Conservation (phyloP, 345 rosid genomes). For the Garcia nutans region DNA sequence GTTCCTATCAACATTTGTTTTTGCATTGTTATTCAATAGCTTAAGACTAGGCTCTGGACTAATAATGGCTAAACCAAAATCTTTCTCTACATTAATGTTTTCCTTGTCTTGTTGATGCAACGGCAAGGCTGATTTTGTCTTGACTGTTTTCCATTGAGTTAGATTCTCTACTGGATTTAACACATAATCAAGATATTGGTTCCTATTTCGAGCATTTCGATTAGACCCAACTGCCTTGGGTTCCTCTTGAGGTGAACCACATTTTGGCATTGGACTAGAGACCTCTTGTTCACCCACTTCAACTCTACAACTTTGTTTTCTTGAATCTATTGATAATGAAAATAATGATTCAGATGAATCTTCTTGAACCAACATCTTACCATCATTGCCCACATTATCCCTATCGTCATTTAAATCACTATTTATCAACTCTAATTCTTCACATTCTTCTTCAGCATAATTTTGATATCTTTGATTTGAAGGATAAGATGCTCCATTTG, state of each 20-base stretch:
- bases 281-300: slow-evolving; percentile 34
- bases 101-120: slow-evolving; percentile 22
- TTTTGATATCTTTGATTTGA: slow-evolving; percentile 7
- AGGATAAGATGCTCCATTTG: slow-evolving; percentile 14
- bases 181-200: slow-evolving; percentile 4
- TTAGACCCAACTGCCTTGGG: slow-evolving; percentile 1
- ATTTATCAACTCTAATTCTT: slow-evolving; percentile 4
- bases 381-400: slow-evolving; percentile 1
- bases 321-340: slow-evolving; percentile 58
- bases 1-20: neutral
- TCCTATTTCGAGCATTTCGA: neutral
- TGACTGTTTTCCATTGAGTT: slow-evolving; percentile 13
- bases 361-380: slow-evolving; percentile 23
- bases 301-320: slow-evolving; percentile 28
- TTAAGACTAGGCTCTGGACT: slow-evolving; percentile 28
- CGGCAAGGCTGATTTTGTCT: neutral
- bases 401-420: neutral
- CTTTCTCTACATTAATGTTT: slow-evolving; percentile 34
- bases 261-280: slow-evolving; percentile 24
- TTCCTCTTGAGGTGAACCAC: neutral
- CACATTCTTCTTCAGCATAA: slow-evolving; percentile 5
- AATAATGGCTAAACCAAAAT: neutral
- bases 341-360: slow-evolving; percentile 69
- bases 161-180: slow-evolving; percentile 23
- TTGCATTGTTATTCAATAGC: slow-evolving; percentile 7